Evolutionary conservation across 2,329 filamentous ascomycete genomes (phyloP), one percentile per base, ranked within the genome.

Genomic region (Paecilomyces variotii): DNA sequence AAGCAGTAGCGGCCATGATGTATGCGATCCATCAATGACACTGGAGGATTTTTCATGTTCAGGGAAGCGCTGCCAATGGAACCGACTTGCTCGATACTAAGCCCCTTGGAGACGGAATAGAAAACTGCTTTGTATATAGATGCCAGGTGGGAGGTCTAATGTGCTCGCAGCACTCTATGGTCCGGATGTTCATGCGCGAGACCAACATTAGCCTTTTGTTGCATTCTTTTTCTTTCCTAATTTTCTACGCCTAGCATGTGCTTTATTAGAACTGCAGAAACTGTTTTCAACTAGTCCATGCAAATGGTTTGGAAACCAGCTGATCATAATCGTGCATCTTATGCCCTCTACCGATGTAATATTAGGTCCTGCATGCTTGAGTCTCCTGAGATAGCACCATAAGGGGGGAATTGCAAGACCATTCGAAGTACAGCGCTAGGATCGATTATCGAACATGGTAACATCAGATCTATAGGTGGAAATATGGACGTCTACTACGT

Each of bases 1-100:
- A 72, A 70, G 64, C 76, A 79, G 65, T 77, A 83, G 67, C 82
- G 86, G 74, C 83, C 84, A 79, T 70, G 67, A 69, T 69, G 7
- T 32, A 32, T 32, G 30, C 30, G 30, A 32, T 32, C 30, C 30
- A 10, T 32, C 30, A 32, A 32, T 32, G 30, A 11, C 30, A 32
- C 30, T 32, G 30, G 30, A 32, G 9, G 30, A 32, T 32, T 32
- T 32, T 32, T 7, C 7, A 10, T 32, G 30, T 32, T 32, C 30
- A 32, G 30, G 30, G 6, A 32, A 32, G 30, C 30, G 30, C 30
- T 32, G 30, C 11, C 30, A 9, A 32, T 32, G 30, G 7, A 10
- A 10, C 11, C 30, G 7, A 32, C 19, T 32, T 10, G 30, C 30
- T 32, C 1, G 4, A 32, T 32, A 32, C 11, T 32, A 32, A 7